Conservation (phyloP, 2,329 filamentous ascomycete species). For the Alternaria sp. region DNA sequence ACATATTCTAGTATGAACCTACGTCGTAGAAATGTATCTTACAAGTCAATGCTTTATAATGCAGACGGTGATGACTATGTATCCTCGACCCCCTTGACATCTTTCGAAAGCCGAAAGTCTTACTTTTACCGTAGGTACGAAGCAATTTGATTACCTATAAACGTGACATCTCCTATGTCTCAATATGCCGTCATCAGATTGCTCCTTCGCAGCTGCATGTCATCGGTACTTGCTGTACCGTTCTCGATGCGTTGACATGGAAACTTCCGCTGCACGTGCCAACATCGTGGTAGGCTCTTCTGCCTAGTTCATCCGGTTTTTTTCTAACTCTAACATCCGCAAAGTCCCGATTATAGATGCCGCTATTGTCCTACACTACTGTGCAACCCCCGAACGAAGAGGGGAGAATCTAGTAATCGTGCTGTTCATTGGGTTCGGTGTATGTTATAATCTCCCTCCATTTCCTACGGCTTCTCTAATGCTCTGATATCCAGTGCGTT, state of each 20-base stretch:
- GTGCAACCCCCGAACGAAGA: slow-evolving; percentile 43
- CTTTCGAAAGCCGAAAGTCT: slow-evolving; percentile 1
- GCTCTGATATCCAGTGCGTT: not conserved
- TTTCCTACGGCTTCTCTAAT: not conserved
- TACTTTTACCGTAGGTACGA: not conserved
- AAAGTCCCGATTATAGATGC: slow-evolving; percentile 25
- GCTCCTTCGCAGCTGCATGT: not conserved
- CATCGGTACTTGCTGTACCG: not conserved
- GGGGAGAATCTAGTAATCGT: slow-evolving; percentile 47
- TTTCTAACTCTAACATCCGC: not conserved
- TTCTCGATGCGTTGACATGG: not conserved
- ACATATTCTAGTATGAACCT: too few relatives aligned
- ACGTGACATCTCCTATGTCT: slow-evolving; percentile 1
- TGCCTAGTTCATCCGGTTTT: not conserved
- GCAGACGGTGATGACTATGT: not conserved
- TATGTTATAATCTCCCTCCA: slow-evolving; percentile 23
- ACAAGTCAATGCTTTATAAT: not conserved
- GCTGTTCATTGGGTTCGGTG: slow-evolving; percentile 50
- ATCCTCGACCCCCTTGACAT: not conserved
- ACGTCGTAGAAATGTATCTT: too few relatives aligned
- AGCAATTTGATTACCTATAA: not conserved
- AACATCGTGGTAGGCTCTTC: slow-evolving; percentile 6
- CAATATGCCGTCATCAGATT: slow-evolving; percentile 2
- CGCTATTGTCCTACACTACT: slow-evolving; percentile 32
- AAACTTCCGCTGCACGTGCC: slow-evolving; percentile 3